Conservation (phyloP, 2,329 filamentous ascomycete species). For the Neonectria hederae region DNA sequence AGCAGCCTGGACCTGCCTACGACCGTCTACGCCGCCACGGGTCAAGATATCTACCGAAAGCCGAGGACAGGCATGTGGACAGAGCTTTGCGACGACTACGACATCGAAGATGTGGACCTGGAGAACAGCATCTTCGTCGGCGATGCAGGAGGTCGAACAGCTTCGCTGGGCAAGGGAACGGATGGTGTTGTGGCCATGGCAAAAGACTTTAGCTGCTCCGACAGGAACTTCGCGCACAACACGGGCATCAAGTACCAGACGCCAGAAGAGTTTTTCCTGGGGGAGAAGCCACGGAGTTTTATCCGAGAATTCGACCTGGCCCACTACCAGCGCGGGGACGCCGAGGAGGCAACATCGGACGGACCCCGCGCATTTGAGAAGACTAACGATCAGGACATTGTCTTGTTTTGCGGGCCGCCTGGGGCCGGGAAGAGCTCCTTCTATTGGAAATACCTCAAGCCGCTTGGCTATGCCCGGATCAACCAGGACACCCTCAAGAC, state of each 20-base stretch:
- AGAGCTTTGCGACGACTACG: slow-evolving; percentile 66
- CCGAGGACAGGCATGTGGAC: slow-evolving; percentile 91
- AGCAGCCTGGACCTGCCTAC: slow-evolving; percentile 78
- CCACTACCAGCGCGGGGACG: slow-evolving; percentile 53
- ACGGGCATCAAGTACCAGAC: slow-evolving; percentile 82
- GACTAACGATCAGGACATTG: slow-evolving; percentile 74
- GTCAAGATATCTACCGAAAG: slow-evolving; percentile 84
- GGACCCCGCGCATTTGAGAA: slow-evolving; percentile 60
- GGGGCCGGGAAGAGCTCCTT: slow-evolving; percentile 93
- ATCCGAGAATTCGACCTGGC: slow-evolving; percentile 76
- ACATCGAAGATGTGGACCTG: slow-evolving; percentile 72
- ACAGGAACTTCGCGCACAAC: slow-evolving; percentile 86
- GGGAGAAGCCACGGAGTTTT: slow-evolving; percentile 72
- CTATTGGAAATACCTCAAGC: slow-evolving; percentile 80
- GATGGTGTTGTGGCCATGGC: slow-evolving; percentile 39
- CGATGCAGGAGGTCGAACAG: slow-evolving; percentile 76
- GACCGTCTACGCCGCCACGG: slow-evolving; percentile 86
- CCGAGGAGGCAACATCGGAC: slow-evolving; percentile 37
- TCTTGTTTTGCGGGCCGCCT: slow-evolving; percentile 89
- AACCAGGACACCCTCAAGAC: slow-evolving; percentile 92
- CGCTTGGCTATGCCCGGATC: slow-evolving; percentile 81
- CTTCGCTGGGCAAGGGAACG: slow-evolving; percentile 44
- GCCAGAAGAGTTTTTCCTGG: slow-evolving; percentile 91
- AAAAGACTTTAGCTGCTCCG: slow-evolving; percentile 73
- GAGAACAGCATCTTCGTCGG: slow-evolving; percentile 84